These are phyloP conservation scores for Sporothrix globosa DNA, from an alignment of 2,329 filamentous ascomycete genomes.

Conservation along the genomic window DNA sequence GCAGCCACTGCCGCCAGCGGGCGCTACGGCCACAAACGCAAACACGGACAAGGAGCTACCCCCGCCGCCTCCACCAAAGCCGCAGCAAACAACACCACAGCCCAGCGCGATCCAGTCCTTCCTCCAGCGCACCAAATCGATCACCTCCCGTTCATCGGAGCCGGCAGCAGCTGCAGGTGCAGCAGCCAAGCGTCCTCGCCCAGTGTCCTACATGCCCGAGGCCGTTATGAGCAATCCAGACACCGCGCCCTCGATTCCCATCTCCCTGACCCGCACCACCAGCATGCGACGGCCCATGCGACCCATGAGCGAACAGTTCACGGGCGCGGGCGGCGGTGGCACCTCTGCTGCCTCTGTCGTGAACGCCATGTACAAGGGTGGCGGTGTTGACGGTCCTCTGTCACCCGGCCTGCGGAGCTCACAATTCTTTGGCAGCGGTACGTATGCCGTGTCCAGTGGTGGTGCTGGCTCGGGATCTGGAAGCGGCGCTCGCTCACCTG, in stretches of 20 bases:
- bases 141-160: slow-evolving; percentile 51
- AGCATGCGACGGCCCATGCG: slow-evolving; percentile 56
- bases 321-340: slow-evolving; percentile 41
- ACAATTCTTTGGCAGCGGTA: slow-evolving; percentile 58
- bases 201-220: slow-evolving; percentile 60
- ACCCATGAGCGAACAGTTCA: slow-evolving; percentile 67
- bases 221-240: slow-evolving; percentile 63
- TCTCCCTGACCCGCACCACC: slow-evolving; percentile 59
- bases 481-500: slow-evolving; percentile 53
- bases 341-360: slow-evolving; percentile 68
- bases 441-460: slow-evolving; percentile 43
- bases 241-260: slow-evolving; percentile 75
- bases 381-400: slow-evolving; percentile 60
- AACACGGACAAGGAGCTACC: slow-evolving; percentile 84
- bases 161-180: slow-evolving; percentile 21
- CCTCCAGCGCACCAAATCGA: slow-evolving; percentile 64
- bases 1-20: slow-evolving; percentile 50
- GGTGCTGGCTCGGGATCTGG: slow-evolving; percentile 40
- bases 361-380: slow-evolving; percentile 84
- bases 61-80: slow-evolving; percentile 61
- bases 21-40: slow-evolving; percentile 48
- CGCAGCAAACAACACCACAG: slow-evolving; percentile 63
- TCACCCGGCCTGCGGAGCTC: slow-evolving; percentile 64
- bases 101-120: slow-evolving; percentile 56
- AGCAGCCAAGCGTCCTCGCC: slow-evolving; percentile 52